Percentiles rank a stretch among this genome's conserved stretches.
phyloP scores from a whole-genome alignment of 495 filamentous ascomycete species.

The Astrothelium subdiscretum region DNA sequence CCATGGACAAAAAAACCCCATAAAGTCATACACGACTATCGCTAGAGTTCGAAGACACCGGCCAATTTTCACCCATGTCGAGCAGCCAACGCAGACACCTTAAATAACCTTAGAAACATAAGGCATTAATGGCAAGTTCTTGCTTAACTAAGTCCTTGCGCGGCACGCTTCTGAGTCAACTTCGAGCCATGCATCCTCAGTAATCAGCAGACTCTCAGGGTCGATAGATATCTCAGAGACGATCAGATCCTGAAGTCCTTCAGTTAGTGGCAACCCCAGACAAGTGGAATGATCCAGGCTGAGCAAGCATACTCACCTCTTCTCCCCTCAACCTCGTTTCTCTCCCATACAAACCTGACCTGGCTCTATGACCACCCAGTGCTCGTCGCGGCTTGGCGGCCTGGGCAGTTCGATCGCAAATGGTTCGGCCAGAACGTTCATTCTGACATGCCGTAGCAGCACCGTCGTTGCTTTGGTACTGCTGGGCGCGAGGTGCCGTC shows the following conservation, averaged over 20 bases:
- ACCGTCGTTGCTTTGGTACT: conserved; percentile 2
- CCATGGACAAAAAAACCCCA: neutral
- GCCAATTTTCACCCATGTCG: too few species aligned
- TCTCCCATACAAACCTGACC: neutral
- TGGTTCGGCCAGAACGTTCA: neutral
- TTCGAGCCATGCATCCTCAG: neutral
- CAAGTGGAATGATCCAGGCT: neutral
- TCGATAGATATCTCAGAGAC: neutral
- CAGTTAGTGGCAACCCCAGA: neutral
- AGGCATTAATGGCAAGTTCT: too few species aligned
- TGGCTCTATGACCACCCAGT: neutral
- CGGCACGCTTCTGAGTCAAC: neutral
- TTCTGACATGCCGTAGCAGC: conserved; percentile 1
- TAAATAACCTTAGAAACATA: too few species aligned
- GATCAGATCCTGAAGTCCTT: neutral
- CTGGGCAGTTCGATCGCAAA: too few species aligned
- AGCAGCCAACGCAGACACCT: too few species aligned
- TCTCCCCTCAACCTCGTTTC: neutral
- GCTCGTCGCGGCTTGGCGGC: neutral
- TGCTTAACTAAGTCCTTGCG: neutral
- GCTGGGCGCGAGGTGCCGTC: conserved; percentile 43
- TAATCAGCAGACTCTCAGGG: neutral
- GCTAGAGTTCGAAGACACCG: too few species aligned
- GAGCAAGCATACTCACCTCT: neutral
- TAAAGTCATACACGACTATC: too few species aligned